Evolutionary conservation across 192 early-diverging fungal species (phyloP).

Genomic region (Ambispora gerdemannii): DNA sequence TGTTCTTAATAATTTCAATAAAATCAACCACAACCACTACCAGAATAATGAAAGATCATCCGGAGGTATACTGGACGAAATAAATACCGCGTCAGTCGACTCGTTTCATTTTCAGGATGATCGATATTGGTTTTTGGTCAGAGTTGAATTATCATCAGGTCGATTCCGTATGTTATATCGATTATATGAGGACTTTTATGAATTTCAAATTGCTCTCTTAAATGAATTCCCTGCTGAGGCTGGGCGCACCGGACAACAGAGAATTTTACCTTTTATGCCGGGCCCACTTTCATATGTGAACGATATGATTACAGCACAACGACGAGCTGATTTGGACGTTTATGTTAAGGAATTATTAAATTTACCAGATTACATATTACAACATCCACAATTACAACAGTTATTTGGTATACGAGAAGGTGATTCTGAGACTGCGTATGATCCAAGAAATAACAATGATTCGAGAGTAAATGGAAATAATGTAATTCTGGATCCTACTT

Average conservation of each 20-base stretch:
- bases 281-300: slow-evolving; percentile 60
- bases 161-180: slow-evolving; percentile 62
- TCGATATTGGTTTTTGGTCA: slow-evolving; percentile 69
- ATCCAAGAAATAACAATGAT: slow-evolving; percentile 28
- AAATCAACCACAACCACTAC: too few species aligned
- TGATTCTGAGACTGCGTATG: slow-evolving; percentile 53
- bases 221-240: slow-evolving; percentile 66
- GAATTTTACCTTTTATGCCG: slow-evolving; percentile 66
- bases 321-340: slow-evolving; percentile 60
- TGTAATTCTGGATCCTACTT: too few species aligned
- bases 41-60: too few species aligned
- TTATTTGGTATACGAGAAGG: slow-evolving; percentile 56
- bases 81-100: slow-evolving; percentile 58
- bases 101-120: slow-evolving; percentile 67
- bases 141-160: slow-evolving; percentile 50
- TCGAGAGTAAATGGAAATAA: too few species aligned
- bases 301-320: slow-evolving; percentile 63
- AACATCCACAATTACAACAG: slow-evolving; percentile 45
- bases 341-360: slow-evolving; percentile 64
- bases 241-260: slow-evolving; percentile 48
- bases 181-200: slow-evolving; percentile 77
- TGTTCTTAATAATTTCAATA: too few species aligned
- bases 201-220: slow-evolving; percentile 68
- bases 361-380: slow-evolving; percentile 55
- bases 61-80: too few species aligned